Evolutionary conservation across 1,139 yeast species (phyloP).

Genomic region (Casaregolazyma suthepensis): DNA sequence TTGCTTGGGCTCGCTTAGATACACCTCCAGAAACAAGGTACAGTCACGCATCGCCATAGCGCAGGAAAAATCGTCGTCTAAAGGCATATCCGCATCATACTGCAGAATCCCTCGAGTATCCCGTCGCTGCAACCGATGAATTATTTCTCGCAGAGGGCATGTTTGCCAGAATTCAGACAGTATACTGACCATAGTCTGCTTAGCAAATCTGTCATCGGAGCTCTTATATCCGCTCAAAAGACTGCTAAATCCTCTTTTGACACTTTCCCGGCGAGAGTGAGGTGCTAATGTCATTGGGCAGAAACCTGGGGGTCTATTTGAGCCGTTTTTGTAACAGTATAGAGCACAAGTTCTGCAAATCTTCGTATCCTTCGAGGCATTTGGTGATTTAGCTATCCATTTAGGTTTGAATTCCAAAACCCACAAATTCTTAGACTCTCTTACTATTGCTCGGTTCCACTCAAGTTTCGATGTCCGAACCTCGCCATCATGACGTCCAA

Average conservation of each 20-base stretch:
- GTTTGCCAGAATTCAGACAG: slow-evolving; percentile 12
- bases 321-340: slow-evolving; percentile 22
- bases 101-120: slow-evolving; percentile 26
- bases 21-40: slow-evolving; percentile 27
- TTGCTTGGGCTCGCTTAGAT: background rate
- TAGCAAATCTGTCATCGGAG: slow-evolving; percentile 1
- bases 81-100: slow-evolving; percentile 12
- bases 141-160: slow-evolving; percentile 20
- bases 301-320: slow-evolving; percentile 22
- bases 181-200: slow-evolving; percentile 10
- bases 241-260: slow-evolving; percentile 14
- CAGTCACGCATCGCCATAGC: slow-evolving; percentile 39
- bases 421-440: background rate
- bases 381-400: slow-evolving; percentile 37
- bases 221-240: background rate
- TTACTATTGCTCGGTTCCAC: slow-evolving; percentile 1
- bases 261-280: slow-evolving; percentile 8
- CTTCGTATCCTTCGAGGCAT: slow-evolving; percentile 28
- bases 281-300: slow-evolving; percentile 36
- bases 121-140: slow-evolving; percentile 23
- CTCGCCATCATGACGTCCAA: background rate
- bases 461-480: background rate
- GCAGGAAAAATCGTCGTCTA: slow-evolving; percentile 23
- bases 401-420: slow-evolving; percentile 42
- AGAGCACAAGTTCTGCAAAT: slow-evolving; percentile 44